phyloP scores from a whole-genome alignment of 2,329 filamentous ascomycete genomes.

The Eutypella sp. region DNA sequence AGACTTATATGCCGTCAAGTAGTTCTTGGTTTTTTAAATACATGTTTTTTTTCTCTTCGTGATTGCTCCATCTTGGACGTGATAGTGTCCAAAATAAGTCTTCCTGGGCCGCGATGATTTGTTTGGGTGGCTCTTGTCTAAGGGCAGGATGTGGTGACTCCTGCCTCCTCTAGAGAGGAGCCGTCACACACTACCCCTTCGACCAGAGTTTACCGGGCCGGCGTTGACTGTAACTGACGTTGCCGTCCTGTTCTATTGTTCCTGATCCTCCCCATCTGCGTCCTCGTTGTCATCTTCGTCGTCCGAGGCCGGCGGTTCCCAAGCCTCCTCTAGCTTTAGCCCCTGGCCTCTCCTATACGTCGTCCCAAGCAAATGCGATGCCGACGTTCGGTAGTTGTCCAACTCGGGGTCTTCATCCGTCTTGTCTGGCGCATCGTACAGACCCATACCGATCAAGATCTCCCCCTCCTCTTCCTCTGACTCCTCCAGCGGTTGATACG shows the following conservation, averaged over 20 bases:
- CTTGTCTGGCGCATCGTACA: slow-evolving; percentile 69
- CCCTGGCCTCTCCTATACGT: slow-evolving; percentile 60
- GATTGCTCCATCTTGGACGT: too few species aligned
- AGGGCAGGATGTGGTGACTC: too few species aligned
- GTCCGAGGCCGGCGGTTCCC: slow-evolving; percentile 58
- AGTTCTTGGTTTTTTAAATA: too few species aligned
- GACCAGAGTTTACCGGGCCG: too few species aligned
- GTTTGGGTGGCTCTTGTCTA: too few species aligned
- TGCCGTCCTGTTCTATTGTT: slow-evolving; percentile 27
- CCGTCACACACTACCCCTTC: too few species aligned
- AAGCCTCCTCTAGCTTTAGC: slow-evolving; percentile 76
- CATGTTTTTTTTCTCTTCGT: too few species aligned
- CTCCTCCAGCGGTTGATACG: slow-evolving; percentile 46
- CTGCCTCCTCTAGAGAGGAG: too few species aligned
- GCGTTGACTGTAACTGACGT: slow-evolving; percentile 21
- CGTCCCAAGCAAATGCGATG: slow-evolving; percentile 50
- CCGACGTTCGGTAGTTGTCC: slow-evolving; percentile 50
- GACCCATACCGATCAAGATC: slow-evolving; percentile 74
- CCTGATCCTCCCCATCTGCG: slow-evolving; percentile 34
- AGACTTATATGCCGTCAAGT: too few species aligned
- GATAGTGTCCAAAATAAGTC: too few species aligned
- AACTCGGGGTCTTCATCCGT: slow-evolving; percentile 42
- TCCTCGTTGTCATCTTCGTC: slow-evolving; percentile 45
- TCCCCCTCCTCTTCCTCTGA: slow-evolving; percentile 53
- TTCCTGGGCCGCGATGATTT: too few species aligned